Evolutionary conservation across 208 protist species (phyloP), one percentile per base, ranked within the genome.

Genomic region (Leishmania arabica): DNA sequence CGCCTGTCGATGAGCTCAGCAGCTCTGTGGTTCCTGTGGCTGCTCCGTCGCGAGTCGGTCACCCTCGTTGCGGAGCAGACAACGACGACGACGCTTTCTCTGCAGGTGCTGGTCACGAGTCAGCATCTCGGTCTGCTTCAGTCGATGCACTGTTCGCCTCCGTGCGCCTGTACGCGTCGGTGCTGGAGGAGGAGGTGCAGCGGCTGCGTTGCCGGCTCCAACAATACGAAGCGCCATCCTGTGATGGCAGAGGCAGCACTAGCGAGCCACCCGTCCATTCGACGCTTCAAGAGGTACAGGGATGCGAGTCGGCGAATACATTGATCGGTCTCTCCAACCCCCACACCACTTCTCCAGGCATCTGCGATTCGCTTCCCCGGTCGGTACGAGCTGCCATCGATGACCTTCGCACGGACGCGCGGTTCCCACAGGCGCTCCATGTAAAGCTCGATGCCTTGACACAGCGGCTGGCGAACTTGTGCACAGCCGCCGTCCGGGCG

Each of bases 101-200:
- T 21, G 3, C 15, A 73, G 27, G 34, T 34, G 42, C 42, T 45
- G 15, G 31, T 34, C 69, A 73, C 42, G 24, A 73, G 69, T 21
- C 42, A 73, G 42, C 24, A 34, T 17, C 69, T 27, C 45, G 11
- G 45, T 13, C 69, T 9, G 51, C 45, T 64, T 8, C 21, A 34
- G 72, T 27, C 11, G 45, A 34, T n/a, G 72, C 72, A 19, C 72
- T 62, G 34, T 17, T 64, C 34, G 11, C 53, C 17, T 76, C 72
- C 34, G 31, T 64, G 37, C 72, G 19, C 9, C 34, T 40, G 51
- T 76, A 76, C 72, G 72, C 31, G 51, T 56, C 72, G 19, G 72
- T 76, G 34, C 72, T 76, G 34, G 72, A 76, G 72, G 51, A 76
- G 17, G 72, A 76, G 31, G 72, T 76, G 72, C 72, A 7, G 9